Base-by-base conservation (phyloP, 345 rosid species). In the Bruguiera gymnorhiza region DNA sequence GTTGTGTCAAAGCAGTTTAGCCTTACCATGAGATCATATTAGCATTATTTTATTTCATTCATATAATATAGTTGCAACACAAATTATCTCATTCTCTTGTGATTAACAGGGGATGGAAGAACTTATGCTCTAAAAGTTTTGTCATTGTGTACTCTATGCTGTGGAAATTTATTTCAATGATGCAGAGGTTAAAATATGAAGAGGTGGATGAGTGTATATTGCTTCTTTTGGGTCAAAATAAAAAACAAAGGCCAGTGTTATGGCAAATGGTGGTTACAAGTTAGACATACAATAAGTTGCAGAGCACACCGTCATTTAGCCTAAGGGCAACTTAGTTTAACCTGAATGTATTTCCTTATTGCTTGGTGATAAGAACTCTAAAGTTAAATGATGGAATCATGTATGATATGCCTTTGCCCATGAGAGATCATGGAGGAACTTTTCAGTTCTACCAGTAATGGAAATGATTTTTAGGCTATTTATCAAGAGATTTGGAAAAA, bases 11-110 rank as follows among this genome's bases (percentile, higher is more conserved):
- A 31, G 30, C 8, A 48, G 30, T 62, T 57, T 39, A 34, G 64
- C 57, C 57, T 57, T 37, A 36, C 19, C 34, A 27, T 58, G 63
- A 16, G 24, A 32, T 37, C 16, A 19, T 52, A 30, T 27, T 16
- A 52, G 55, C 19, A 37, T 63, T 73, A 51, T 68, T 60, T 74
- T 34, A 31, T 66, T 66, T 63, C 31, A 61, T 52, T 8, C 53
- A 6, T 63, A n/a, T 51, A n/a, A 34, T 5, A 29, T 62, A 62
- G 68, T 18, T 51, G 6, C 26, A 32, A 55, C 23, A 50, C 64
- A 63, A 36, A 50, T 56, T 19, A 18, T 48, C 37, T 1, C 29
- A 4, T 11, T 46, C 31, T 21, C 51, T 36, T 32, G 18, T 48
- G 23, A 6, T 43, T 27, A 60, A 9, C 5, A 20, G 43, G 64